Base-by-base conservation (phyloP, 1,284 basidiomycete genomes). In the Cryptococcus sp. region DNA sequence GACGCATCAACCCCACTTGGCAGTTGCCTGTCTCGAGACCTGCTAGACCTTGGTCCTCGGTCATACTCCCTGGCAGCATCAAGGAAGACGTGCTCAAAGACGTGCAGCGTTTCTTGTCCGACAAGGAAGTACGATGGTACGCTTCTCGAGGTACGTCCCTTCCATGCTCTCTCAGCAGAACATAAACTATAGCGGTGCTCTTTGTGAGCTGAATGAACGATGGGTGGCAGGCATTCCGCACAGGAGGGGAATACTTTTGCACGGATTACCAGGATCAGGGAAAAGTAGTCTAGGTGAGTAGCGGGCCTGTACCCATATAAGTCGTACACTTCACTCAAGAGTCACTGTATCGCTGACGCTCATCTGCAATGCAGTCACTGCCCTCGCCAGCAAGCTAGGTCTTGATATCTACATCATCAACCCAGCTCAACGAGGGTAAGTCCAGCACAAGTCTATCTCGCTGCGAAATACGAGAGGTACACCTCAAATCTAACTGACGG, bases 341-440 rank as follows among this genome's bases (percentile, higher is more conserved):
- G 26, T 10, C 26, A 29, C 10, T 29, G 26, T 10, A 10, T 29
- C 26, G 20, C 17, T 23, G 13, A 5, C 26, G n/a, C 45, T 26
- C 41, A 34, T 34, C 19, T 5, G 8, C 3, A 29, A 19, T 13
- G 20, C 23, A 70, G 68, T 62, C 34, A 65, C 67, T 5, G 69
- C 68, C 6, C 45, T 69, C 7, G 69, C 69, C 5, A 67, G 64
- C 40, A 61, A 62, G 51, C 52, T 72, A 19, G 38, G 47, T 8
- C 58, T 72, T 5, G 60, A 68, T 39, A 65, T 72, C 48, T 69
- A 69, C 47, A 57, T 68, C 15, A 61, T 72, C 53, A 69, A 66
- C 52, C 68, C 67, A 5, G 55, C 61, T 29, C 56, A 57, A 38
- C 20, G 59, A 53, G 68, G 69, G 69, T 70, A 37, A 56, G 66